Conservation (phyloP, 2,329 filamentous ascomycete genomes). For the Samsoniella hepiali region DNA sequence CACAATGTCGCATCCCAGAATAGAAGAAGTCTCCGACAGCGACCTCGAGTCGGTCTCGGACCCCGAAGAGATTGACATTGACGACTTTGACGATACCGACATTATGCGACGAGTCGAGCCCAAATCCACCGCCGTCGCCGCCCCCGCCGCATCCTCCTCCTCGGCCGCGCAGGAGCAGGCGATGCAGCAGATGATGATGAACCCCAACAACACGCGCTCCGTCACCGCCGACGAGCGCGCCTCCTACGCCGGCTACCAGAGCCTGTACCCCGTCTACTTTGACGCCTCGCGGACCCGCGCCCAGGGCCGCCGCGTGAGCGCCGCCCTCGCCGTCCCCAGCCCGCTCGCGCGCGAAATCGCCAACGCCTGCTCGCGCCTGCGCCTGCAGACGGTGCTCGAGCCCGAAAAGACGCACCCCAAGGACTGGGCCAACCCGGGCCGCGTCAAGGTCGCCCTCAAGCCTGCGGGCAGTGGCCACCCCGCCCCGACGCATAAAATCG, state of each 20-base stretch:
- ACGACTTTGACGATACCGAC: slow-evolving; percentile 57
- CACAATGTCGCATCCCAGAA: slow-evolving; percentile 77
- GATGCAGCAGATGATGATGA: slow-evolving; percentile 26
- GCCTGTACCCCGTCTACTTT: slow-evolving; percentile 95
- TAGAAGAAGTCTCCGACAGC: slow-evolving; percentile 89
- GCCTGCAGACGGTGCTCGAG: slow-evolving; percentile 75
- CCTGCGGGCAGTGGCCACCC: slow-evolving; percentile 36
- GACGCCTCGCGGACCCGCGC: slow-evolving; percentile 71
- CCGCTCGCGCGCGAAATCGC: slow-evolving; percentile 88
- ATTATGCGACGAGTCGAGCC: slow-evolving; percentile 48
- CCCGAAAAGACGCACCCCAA: slow-evolving; percentile 90
- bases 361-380: slow-evolving; percentile 72
- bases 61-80: slow-evolving; percentile 81
- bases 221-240: slow-evolving; percentile 45
- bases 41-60: slow-evolving; percentile 67
- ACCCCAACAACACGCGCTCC: slow-evolving; percentile 25
- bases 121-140: slow-evolving; percentile 29
- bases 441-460: slow-evolving; percentile 78
- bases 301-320: slow-evolving; percentile 75
- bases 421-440: slow-evolving; percentile 95
- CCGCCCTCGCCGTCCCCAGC: slow-evolving; percentile 71
- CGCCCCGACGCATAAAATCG: slow-evolving; percentile 44
- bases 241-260: slow-evolving; percentile 74
- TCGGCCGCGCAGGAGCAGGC: slow-evolving; percentile 28
- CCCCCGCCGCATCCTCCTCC: slow-evolving; percentile 26